These are phyloP conservation scores for Coemansia sp. DNA, from an alignment of 192 early-diverging fungal genomes.

Conservation along the genomic window DNA sequence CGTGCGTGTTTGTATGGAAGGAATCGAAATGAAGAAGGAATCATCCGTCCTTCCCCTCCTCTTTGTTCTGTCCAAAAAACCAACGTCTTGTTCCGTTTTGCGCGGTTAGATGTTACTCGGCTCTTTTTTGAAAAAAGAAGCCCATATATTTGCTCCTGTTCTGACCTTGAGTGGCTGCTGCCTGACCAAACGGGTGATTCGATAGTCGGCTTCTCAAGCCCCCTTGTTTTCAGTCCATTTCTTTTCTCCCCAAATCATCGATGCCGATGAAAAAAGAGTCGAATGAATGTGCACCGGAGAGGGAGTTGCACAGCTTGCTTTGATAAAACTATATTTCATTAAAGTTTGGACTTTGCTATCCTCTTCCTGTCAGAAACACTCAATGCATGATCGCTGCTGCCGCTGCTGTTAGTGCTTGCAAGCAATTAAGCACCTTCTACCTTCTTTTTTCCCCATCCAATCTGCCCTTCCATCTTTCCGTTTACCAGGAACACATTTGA, in stretches of 20 bases:
- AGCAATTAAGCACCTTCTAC: neutral
- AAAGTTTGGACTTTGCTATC: neutral
- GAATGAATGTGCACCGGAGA: neutral
- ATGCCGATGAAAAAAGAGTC: neutral
- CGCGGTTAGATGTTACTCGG: slow-evolving; percentile 4
- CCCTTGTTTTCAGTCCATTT: neutral
- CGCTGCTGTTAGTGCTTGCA: neutral
- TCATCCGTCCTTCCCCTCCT: no score
- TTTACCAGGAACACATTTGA: no score
- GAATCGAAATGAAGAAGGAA: no score
- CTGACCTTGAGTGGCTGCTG: neutral
- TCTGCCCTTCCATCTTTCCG: neutral
- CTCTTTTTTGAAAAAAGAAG: neutral
- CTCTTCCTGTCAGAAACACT: neutral
- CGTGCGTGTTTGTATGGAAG: no score
- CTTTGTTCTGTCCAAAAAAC: neutral
- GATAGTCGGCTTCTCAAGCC: neutral
- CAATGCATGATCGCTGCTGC: no score
- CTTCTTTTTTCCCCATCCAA: neutral
- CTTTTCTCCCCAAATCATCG: neutral
- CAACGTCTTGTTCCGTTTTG: neutral
- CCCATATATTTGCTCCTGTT: neutral
- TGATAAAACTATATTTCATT: no score
- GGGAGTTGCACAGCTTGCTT: no score
- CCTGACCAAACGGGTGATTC: neutral